phyloP scores from a whole-genome alignment of 1,284 basidiomycete genomes.

The Ustilago sp. region DNA sequence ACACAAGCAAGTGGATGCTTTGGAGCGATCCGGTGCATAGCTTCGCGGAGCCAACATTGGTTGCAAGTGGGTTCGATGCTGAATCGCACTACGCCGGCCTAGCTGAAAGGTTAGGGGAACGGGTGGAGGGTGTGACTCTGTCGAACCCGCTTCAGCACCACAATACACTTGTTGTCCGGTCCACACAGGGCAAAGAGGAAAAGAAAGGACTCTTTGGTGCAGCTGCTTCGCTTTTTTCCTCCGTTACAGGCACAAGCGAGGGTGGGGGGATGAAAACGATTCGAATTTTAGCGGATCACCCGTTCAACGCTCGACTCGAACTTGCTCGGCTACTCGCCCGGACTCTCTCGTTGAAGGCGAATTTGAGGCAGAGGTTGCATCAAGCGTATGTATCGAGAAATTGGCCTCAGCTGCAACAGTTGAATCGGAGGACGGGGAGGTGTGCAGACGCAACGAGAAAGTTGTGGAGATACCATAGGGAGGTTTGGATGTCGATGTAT shows the following conservation, averaged over 20 bases:
- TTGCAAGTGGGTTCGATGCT: conserved; percentile 48
- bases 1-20: conserved; percentile 70
- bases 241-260: neutral
- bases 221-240: conserved; percentile 19
- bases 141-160: conserved; percentile 16
- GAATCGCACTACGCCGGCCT: conserved; percentile 45
- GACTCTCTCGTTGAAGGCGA: conserved; percentile 51
- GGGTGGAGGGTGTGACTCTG: conserved; percentile 37
- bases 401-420: conserved; percentile 44
- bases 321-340: conserved; percentile 49
- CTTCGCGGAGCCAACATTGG: conserved; percentile 55
- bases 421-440: conserved; percentile 28
- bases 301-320: conserved; percentile 56
- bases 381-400: conserved; percentile 49
- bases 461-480: conserved; percentile 66
- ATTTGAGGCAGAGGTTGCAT: conserved; percentile 49
- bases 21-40: conserved; percentile 66
- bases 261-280: conserved; percentile 11
- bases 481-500: conserved; percentile 66
- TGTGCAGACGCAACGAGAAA: conserved; percentile 51
- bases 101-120: conserved; percentile 20
- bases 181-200: neutral
- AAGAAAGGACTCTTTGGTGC: conserved; percentile 12
- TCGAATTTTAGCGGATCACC: conserved; percentile 48
- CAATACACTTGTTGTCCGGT: conserved; percentile 14